These are phyloP conservation scores for Alternaria hordeiaustralica DNA, from an alignment of 2,329 filamentous ascomycete genomes.

Conservation along the genomic window DNA sequence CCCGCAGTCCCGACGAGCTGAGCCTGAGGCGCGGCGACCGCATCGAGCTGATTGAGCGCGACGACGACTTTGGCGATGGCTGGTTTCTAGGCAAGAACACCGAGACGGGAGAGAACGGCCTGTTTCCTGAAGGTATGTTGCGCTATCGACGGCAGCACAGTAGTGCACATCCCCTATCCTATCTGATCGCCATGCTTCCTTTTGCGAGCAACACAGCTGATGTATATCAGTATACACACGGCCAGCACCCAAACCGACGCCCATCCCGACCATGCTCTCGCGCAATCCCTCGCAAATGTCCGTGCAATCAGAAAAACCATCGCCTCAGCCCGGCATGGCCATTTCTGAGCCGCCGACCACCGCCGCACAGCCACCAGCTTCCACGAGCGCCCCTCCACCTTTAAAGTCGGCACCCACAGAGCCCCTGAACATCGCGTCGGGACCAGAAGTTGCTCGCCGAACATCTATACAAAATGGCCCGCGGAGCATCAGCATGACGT, in stretches of 20 bases:
- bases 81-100: slow-evolving; percentile 82
- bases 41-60: slow-evolving; percentile 81
- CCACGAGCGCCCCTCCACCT: slow-evolving; percentile 22
- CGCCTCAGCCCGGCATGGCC: slow-evolving; percentile 23
- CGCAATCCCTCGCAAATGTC: slow-evolving; percentile 38
- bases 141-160: background rate
- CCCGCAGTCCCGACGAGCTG: slow-evolving; percentile 91
- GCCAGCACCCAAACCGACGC: slow-evolving; percentile 58
- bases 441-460: slow-evolving; percentile 20
- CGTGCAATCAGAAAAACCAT: slow-evolving; percentile 13
- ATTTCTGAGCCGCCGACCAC: slow-evolving; percentile 22
- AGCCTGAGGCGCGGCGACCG: slow-evolving; percentile 84
- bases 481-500: slow-evolving; percentile 45
- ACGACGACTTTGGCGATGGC: slow-evolving; percentile 88
- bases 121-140: slow-evolving; percentile 80
- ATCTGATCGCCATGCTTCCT: background rate
- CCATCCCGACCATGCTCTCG: slow-evolving; percentile 36
- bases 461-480: slow-evolving; percentile 27
- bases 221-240: slow-evolving; percentile 65
- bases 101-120: slow-evolving; percentile 73
- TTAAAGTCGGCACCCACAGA: slow-evolving; percentile 31
- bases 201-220: slow-evolving; percentile 17
- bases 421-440: slow-evolving; percentile 37
- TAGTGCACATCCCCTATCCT: background rate
- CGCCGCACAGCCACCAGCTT: slow-evolving; percentile 20